Evolutionary conservation across 257 asterid genomes (phyloP).

Genomic region (Agastache rugosa): DNA sequence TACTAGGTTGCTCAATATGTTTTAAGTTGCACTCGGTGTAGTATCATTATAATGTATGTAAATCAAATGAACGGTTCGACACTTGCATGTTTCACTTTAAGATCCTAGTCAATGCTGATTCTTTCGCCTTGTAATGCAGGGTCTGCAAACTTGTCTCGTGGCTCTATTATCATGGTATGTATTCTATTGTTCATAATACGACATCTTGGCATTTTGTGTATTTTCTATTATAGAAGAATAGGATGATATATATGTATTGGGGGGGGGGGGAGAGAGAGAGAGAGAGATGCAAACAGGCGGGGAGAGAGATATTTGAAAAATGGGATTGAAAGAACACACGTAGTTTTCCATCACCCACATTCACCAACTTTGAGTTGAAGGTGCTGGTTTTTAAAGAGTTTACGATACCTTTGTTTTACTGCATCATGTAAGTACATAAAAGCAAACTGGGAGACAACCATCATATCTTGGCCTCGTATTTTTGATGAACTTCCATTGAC

Average conservation of each 20-base stretch:
- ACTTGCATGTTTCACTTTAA: constrained; percentile 3
- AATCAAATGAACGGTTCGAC: not conserved
- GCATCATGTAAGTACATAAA: not conserved
- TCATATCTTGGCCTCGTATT: not conserved
- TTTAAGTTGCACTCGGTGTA: not conserved
- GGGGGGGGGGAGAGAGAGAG: too few species aligned
- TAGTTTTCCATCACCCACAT: too few species aligned
- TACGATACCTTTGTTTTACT: not conserved
- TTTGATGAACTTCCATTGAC: not conserved
- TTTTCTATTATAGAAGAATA: constrained; percentile 10
- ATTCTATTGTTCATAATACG: constrained; percentile 2
- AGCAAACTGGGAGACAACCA: not conserved
- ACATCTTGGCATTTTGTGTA: constrained; percentile 4
- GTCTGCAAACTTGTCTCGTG: constrained; percentile 91
- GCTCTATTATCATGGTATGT: constrained; percentile 90
- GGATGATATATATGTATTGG: not conserved
- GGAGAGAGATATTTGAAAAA: not conserved
- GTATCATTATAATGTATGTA: not conserved
- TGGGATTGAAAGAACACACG: too few species aligned
- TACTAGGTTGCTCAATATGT: constrained; percentile 4
- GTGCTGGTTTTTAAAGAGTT: too few species aligned
- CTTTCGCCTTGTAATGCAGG: constrained; percentile 57
- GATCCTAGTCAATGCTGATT: constrained; percentile 35
- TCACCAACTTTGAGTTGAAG: too few species aligned
- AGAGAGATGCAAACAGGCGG: too few species aligned